Conservation (phyloP, 768 basidiomycete genomes). For the Aureoboletus auriporus region DNA sequence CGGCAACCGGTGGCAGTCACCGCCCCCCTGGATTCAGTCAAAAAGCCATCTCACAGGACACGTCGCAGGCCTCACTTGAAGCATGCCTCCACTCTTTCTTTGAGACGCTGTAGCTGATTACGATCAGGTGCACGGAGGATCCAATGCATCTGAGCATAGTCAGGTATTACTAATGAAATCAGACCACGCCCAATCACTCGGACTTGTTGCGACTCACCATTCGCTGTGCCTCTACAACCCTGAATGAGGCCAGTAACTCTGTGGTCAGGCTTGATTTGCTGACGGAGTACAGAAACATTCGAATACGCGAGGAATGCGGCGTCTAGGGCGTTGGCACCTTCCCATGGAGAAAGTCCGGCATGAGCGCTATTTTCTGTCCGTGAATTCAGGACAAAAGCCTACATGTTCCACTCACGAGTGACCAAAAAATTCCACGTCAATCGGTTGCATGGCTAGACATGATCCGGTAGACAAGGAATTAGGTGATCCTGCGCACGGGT, state of each 20-base stretch:
- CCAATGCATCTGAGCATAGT: conserved; percentile 75
- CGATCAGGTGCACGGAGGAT: conserved; percentile 64
- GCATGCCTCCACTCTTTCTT: conserved; percentile 61
- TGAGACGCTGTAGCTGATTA: conserved; percentile 49
- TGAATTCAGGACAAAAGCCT: conserved; percentile 1
- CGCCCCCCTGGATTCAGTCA: conserved; percentile 49
- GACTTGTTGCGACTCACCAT: conserved; percentile 43
- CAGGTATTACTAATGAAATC: conserved; percentile 65
- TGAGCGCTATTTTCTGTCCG: conserved; percentile 51
- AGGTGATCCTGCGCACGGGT: conserved; percentile 56
- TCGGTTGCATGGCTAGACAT: conserved; percentile 59
- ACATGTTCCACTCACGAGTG: conserved; percentile 48
- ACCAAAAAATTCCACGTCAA: conserved; percentile 71
- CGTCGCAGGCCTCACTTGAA: conserved; percentile 50
- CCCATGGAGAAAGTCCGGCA: conserved; percentile 80
- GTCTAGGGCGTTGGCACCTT: conserved; percentile 83
- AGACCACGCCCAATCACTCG: not conserved
- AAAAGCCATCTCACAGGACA: not conserved
- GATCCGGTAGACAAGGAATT: conserved; percentile 49
- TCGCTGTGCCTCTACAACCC: conserved; percentile 64
- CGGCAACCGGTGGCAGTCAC: conserved; percentile 59
- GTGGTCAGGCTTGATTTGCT: conserved; percentile 81
- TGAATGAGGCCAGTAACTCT: conserved; percentile 76
- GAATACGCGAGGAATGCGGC: conserved; percentile 86
- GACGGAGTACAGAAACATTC: conserved; percentile 72